Base-by-base conservation (phyloP, 805 yeast genomes). In the Kuraishia capsulata region DNA sequence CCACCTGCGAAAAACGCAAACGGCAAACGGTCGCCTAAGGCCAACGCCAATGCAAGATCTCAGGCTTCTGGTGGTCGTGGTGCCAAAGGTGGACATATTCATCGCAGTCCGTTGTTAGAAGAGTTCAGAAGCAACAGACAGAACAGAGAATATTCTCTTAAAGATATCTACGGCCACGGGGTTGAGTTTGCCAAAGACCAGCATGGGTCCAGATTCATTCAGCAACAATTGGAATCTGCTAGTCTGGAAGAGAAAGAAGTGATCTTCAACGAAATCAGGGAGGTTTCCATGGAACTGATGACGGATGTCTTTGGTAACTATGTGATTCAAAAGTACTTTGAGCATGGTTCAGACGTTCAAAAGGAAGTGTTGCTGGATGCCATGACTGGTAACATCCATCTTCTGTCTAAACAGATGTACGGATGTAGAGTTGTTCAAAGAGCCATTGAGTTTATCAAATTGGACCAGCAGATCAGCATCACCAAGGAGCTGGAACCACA, bases 241-340 rank as follows among this genome's bases (percentile, higher is more conserved):
- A 46, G 70, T 6, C 64, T 64, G n/a, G 90, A 86, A 50, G 78
- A 70, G 39, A 83, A 81, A 50, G 94, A 83, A 50, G 76, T 73
- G 14, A 75, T 92, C 16, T 89, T 90, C 63, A 79, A 79, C 45
- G 97, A 89, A 59, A 78, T 92, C 28, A 66, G 88, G 50, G 80
- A 77, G 19, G 73, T 77, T 44, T 73, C 89, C 3, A 67, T 80
- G 40, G 88, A 81, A 39, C 65, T 92, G 44, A 84, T 89, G 81
- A 87, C 94, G 14, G 98, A 92, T 64, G 98, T 92, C 6, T 92
- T 92, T 61, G 99, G 99, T 41, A 92, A 92, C 59, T 92, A 92
- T 55, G 97, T 92, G 20, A 85, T 92, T 40, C 99, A 92, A 60
- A 89, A 90, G 59, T 85, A 78, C 52, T 86, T 92, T 58, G 97